These are phyloP conservation scores for Talinum fruticosum DNA, from an alignment of 148 eudicot species.

Conservation along the genomic window DNA sequence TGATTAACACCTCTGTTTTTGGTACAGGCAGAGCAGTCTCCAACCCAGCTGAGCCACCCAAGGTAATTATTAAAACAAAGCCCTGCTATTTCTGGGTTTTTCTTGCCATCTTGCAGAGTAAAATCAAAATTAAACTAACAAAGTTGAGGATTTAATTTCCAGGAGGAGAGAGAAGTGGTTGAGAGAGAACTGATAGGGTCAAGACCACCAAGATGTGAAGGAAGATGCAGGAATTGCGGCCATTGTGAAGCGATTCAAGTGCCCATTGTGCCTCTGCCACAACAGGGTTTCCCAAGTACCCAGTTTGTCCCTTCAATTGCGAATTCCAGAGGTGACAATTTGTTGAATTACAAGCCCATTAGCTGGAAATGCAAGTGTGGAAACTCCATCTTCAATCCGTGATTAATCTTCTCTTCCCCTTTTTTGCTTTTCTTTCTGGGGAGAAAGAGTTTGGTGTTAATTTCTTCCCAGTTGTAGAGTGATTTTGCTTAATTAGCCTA, in stretches of 20 bases:
- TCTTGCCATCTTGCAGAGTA: no score
- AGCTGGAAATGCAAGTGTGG: slow-evolving; percentile 96
- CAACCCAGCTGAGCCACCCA: slow-evolving; percentile 10
- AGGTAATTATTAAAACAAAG: slow-evolving; percentile 18
- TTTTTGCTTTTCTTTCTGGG: background rate
- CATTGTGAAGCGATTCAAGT: slow-evolving; percentile 84
- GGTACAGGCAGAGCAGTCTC: slow-evolving; percentile 38
- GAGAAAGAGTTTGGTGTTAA: background rate
- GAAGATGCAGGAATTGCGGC: slow-evolving; percentile 53
- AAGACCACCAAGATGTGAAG: slow-evolving; percentile 81
- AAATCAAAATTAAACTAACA: no score
- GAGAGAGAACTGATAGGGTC: slow-evolving; percentile 60
- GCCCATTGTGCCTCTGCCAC: slow-evolving; percentile 56
- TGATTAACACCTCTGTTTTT: background rate
- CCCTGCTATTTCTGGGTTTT: background rate
- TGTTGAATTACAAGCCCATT: slow-evolving; percentile 79
- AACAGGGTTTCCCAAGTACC: slow-evolving; percentile 22
- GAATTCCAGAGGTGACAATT: slow-evolving; percentile 54
- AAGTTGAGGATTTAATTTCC: background rate
- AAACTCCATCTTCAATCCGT: slow-evolving; percentile 63
- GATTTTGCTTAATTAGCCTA: background rate
- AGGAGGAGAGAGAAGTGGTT: slow-evolving; percentile 24
- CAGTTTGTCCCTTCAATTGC: slow-evolving; percentile 31
- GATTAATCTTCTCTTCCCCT: background rate
- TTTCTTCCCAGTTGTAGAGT: background rate